These are phyloP conservation scores for Globisporangium camurandrum DNA, from an alignment of 352 stramenopile species.

Conservation along the genomic window DNA sequence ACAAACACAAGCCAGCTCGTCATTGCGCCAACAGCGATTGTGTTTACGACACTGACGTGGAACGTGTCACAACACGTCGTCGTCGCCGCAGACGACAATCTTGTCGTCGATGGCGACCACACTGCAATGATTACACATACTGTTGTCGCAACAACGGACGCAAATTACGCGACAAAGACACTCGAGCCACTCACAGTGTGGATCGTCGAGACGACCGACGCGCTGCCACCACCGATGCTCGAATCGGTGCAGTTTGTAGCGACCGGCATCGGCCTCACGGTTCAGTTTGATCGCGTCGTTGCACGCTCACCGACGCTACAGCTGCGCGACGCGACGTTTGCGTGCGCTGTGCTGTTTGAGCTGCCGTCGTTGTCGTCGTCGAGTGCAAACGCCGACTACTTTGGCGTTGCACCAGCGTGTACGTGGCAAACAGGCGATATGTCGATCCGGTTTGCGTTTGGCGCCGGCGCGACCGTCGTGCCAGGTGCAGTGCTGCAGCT, in stretches of 20 bases:
- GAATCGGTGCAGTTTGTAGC: slow-evolving; percentile 44
- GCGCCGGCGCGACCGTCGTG: slow-evolving; percentile 26
- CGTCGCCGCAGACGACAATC: slow-evolving; percentile 42
- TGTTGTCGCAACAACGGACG: slow-evolving; percentile 21
- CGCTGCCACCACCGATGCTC: slow-evolving; percentile 45
- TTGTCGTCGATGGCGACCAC: slow-evolving; percentile 34
- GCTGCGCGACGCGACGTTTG: slow-evolving; percentile 28
- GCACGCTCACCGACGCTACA: slow-evolving; percentile 23
- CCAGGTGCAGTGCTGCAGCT: slow-evolving; percentile 26
- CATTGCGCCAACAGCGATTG: slow-evolving; percentile 22
- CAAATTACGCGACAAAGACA: slow-evolving; percentile 21
- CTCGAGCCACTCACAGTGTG: slow-evolving; percentile 27
- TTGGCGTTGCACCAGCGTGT: slow-evolving; percentile 26
- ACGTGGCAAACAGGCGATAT: slow-evolving; percentile 36
- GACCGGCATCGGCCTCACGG: slow-evolving; percentile 28
- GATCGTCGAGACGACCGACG: slow-evolving; percentile 57
- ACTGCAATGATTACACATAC: slow-evolving; percentile 20
- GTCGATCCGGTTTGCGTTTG: slow-evolving; percentile 45
- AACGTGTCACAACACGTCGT: slow-evolving; percentile 33
- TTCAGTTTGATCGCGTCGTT: slow-evolving; percentile 44
- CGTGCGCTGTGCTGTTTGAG: slow-evolving; percentile 49
- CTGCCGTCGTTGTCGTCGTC: slow-evolving; percentile 18
- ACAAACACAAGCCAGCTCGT: slow-evolving; percentile 32
- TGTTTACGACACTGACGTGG: slow-evolving; percentile 38
- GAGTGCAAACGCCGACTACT: slow-evolving; percentile 20